Evolutionary conservation across 2,329 filamentous ascomycete genomes (phyloP).

Genomic region (Cercospora sp.): DNA sequence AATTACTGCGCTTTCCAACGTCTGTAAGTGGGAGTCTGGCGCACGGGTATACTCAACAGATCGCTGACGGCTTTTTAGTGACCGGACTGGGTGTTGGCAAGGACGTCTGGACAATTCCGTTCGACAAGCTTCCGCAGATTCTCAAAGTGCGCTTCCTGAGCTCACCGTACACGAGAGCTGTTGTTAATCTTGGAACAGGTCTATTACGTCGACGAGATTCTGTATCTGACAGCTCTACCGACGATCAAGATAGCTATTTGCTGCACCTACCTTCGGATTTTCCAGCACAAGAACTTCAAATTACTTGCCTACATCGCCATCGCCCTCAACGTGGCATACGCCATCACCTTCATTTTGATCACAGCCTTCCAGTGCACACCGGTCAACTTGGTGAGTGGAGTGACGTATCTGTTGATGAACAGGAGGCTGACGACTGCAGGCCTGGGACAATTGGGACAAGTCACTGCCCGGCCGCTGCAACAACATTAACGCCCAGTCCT

Average conservation of each 20-base stretch:
- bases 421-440: conserved; percentile 5
- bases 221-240: conserved; percentile 20
- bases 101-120: conserved; percentile 25
- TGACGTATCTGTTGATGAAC: not conserved
- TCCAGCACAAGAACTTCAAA: conserved; percentile 18
- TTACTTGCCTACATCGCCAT: conserved; percentile 19
- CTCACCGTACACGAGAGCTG: not conserved
- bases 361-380: conserved; percentile 25
- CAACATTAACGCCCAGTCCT: conserved; percentile 25
- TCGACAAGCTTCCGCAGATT: conserved; percentile 19
- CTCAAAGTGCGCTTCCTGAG: conserved; percentile 10
- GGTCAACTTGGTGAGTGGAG: conserved; percentile 14
- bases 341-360: conserved; percentile 20
- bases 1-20: conserved; percentile 18
- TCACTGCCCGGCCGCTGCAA: conserved; percentile 20
- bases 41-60: not conserved
- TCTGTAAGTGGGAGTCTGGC: conserved; percentile 6
- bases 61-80: conserved; percentile 13
- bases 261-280: conserved; percentile 26
- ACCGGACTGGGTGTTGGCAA: conserved; percentile 14
- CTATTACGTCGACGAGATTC: conserved; percentile 21
- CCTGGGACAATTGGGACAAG: conserved; percentile 23
- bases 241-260: conserved; percentile 25
- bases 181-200: conserved; percentile 7
- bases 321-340: conserved; percentile 23